Evolutionary conservation across 805 yeast species (phyloP), one percentile per base, ranked within the genome.

Genomic region (Teunomyces tritomae): DNA sequence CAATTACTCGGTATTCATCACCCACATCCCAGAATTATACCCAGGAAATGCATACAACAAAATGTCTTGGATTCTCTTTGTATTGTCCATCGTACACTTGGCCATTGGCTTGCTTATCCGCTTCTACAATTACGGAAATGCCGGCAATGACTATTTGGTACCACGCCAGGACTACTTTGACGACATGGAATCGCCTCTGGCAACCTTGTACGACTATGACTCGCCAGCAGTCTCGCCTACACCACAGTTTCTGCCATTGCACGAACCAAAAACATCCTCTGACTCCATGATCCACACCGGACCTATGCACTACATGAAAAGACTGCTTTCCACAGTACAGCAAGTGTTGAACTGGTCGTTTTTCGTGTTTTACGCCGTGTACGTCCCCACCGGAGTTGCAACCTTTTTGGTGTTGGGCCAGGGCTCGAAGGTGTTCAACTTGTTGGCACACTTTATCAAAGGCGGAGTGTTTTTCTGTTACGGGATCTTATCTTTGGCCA

Each of bases 401-500:
- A 83, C 86, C 5, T 86, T 87, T 39, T 79, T 78, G 46, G 61
- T 84, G 35, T 65, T 90, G 58, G 98, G 96, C 34, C 68, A 79
- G 65, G 91, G 82, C 3, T 61, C 57, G 9, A 72, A 73, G 16
- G 84, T 91, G 10, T 92, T 89, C 71, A 89, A 89, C 57, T 66
- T 92, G 45, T 75, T 92, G 48, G 99, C 99, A 1, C 99, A 92
- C 67, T 89, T 89, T 77, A 92, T 92, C 65, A 92, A 92, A 67
- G 99, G 99, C 50, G 94, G 92, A 24, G 94, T 92, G 2, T 92
- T 92, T 62, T 76, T 89, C 49, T 53, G 75, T 4, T 70, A 87
- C 34, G 99, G 99, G 16, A 51, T 91, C 6, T 62, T 90, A 5
- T 79, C 96, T n/a, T 73, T 94, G 34, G 87, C 90, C 1, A 81